Conservation (phyloP, 805 yeast species). For the Myxozyma melibiosi region DNA sequence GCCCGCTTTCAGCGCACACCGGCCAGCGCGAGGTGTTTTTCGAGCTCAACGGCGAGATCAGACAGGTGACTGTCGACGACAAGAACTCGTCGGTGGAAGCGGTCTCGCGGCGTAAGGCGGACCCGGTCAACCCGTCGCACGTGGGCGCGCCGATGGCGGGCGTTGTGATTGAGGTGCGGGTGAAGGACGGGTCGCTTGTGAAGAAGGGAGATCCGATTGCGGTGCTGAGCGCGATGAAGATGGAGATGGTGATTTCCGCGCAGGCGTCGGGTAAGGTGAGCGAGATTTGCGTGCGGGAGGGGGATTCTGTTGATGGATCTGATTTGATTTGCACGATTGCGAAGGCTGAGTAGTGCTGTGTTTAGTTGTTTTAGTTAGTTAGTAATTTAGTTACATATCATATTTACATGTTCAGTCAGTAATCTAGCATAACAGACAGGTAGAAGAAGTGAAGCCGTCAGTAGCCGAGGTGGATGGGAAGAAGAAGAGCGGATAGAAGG, state of each 20-base stretch:
- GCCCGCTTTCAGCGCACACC: constrained; percentile 79
- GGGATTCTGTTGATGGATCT: constrained; percentile 93
- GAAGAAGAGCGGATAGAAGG: too few relatives aligned
- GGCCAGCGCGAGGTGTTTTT: constrained; percentile 96
- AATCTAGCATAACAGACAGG: too few relatives aligned
- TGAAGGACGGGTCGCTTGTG: constrained; percentile 82
- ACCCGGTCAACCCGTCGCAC: constrained; percentile 80
- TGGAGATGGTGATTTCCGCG: constrained; percentile 98
- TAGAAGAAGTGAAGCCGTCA: too few relatives aligned
- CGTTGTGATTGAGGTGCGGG: constrained; percentile 92
- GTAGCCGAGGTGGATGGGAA: too few relatives aligned
- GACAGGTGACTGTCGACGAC: constrained; percentile 92
- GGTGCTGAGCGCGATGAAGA: constrained; percentile 96
- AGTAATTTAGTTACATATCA: background rate
- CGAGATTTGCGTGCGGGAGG: constrained; percentile 76
- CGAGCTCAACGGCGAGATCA: constrained; percentile 97
- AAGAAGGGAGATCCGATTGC: constrained; percentile 96
- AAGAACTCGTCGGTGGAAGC: constrained; percentile 83
- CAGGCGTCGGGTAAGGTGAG: constrained; percentile 84
- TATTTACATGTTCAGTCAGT: too few relatives aligned
- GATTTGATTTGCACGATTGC: constrained; percentile 75
- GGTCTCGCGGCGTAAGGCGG: constrained; percentile 87
- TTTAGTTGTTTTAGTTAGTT: background rate
- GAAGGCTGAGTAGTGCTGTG: constrained; percentile 33
- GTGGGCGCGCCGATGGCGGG: constrained; percentile 99